phyloP scores from a whole-genome alignment of 176 grass and related monocot genomes.

The Secale cereale region DNA sequence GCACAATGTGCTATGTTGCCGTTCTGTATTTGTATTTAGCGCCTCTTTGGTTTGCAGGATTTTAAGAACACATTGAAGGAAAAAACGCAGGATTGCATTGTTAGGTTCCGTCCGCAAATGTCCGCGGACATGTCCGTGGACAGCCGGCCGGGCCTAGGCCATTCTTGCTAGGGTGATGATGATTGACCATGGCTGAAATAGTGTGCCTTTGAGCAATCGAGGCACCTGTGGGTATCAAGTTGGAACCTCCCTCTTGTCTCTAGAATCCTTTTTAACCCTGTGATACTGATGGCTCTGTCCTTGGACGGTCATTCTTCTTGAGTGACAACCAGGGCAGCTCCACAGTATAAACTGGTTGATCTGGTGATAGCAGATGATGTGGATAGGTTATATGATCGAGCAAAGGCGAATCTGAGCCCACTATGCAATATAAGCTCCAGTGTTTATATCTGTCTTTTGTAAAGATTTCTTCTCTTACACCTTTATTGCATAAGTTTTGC shows the following conservation, averaged over 20 bases:
- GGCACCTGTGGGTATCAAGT: slow-evolving; percentile 11
- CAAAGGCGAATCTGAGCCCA: slow-evolving; percentile 27
- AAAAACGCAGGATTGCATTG: not conserved
- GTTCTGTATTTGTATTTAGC: not conserved
- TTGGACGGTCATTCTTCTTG: slow-evolving; percentile 21
- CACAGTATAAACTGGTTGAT: not conserved
- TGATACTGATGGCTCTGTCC: not conserved
- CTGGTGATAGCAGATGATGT: not conserved
- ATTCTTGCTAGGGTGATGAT: not conserved
- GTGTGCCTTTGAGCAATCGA: slow-evolving; percentile 12
- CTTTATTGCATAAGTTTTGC: not conserved
- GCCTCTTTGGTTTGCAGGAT: not conserved
- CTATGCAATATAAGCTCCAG: not conserved
- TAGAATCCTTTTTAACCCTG: not conserved
- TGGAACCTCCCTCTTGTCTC: not conserved
- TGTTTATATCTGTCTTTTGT: not conserved
- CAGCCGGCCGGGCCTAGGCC: not conserved
- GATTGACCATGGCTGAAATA: not conserved
- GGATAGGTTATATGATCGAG: slow-evolving; percentile 16
- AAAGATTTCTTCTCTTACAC: not conserved
- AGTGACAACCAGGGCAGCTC: not conserved
- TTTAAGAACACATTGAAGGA: not conserved
- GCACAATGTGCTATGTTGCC: not conserved
- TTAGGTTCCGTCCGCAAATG: too few relatives aligned
- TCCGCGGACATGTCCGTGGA: too few relatives aligned